A percentile compares a stretch with the other conserved stretches of the same genome.
phyloP scores from a whole-genome alignment of 805 yeast genomes.

The Tetrapisispora namnaoensis region DNA sequence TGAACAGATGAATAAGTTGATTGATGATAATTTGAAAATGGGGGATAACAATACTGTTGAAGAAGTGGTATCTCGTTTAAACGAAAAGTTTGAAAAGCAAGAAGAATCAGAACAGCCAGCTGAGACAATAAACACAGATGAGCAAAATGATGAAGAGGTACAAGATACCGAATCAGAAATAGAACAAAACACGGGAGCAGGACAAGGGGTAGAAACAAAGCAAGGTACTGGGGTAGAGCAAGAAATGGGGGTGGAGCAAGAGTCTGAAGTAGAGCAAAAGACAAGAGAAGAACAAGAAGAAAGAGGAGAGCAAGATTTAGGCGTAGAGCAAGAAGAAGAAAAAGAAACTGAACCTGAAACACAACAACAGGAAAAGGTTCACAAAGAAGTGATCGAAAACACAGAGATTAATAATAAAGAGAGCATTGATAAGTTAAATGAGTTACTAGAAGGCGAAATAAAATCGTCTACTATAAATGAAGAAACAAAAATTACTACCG shows the following conservation, averaged over 20 bases:
- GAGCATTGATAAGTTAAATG: not conserved
- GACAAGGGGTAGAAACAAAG: not conserved
- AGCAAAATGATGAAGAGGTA: no score
- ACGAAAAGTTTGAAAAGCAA: not conserved
- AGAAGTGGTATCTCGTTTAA: not conserved
- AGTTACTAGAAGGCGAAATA: not conserved
- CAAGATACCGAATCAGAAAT: no score
- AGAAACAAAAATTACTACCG: not conserved
- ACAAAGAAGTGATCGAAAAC: not conserved
- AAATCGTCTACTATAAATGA: not conserved
- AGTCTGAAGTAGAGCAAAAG: not conserved
- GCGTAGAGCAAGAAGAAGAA: not conserved
- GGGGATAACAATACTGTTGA: not conserved
- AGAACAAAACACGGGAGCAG: no score
- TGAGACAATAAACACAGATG: no score
- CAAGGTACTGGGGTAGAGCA: not conserved
- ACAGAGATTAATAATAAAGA: no score
- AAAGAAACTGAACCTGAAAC: not conserved
- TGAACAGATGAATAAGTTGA: slow-evolving; percentile 28
- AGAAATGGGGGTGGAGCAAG: not conserved
- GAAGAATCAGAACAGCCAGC: not conserved
- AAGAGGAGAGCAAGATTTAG: not conserved
- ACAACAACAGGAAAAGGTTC: not conserved
- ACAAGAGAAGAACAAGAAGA: not conserved
- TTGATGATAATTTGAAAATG: slow-evolving; percentile 26